These are phyloP conservation scores for Favolaschia claudopus DNA, from an alignment of 768 basidiomycete genomes.

Conservation along the genomic window DNA sequence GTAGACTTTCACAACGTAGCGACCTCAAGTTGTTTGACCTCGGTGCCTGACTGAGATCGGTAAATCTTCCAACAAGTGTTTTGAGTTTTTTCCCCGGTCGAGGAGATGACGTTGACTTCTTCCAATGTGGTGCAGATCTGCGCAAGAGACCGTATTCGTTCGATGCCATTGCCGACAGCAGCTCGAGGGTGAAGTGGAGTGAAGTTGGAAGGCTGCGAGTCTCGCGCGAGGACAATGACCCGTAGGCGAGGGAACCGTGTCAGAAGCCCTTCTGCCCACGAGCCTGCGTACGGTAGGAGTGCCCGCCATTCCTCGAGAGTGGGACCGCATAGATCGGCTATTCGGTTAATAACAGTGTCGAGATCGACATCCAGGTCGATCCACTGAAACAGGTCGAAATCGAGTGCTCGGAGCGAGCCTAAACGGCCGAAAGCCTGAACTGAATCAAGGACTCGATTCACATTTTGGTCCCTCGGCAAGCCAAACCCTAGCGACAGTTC, in stretches of 20 bases:
- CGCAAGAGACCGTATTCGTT: no score
- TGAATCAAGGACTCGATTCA: background rate
- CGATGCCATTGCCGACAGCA: no score
- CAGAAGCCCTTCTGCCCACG: background rate
- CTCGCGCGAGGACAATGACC: background rate
- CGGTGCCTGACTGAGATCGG: no score
- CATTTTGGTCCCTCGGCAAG: background rate
- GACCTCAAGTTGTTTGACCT: no score
- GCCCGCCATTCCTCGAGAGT: constrained; percentile 11
- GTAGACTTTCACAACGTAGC: no score
- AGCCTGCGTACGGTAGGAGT: background rate
- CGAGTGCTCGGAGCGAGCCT: background rate
- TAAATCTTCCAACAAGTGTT: no score
- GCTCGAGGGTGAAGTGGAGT: no score
- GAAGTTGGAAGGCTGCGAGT: no score
- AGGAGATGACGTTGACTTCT: no score
- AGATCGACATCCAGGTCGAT: background rate
- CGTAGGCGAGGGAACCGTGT: constrained; percentile 3
- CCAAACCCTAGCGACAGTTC: background rate
- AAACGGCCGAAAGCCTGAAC: background rate
- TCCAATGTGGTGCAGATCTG: no score
- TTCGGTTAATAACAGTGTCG: background rate
- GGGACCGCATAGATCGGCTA: constrained; percentile 3
- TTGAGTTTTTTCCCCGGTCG: no score
- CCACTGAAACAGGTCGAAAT: constrained; percentile 16